Evolutionary conservation across 441 rosid genomes (phyloP).

Genomic region (Bruguiera hainesii): DNA sequence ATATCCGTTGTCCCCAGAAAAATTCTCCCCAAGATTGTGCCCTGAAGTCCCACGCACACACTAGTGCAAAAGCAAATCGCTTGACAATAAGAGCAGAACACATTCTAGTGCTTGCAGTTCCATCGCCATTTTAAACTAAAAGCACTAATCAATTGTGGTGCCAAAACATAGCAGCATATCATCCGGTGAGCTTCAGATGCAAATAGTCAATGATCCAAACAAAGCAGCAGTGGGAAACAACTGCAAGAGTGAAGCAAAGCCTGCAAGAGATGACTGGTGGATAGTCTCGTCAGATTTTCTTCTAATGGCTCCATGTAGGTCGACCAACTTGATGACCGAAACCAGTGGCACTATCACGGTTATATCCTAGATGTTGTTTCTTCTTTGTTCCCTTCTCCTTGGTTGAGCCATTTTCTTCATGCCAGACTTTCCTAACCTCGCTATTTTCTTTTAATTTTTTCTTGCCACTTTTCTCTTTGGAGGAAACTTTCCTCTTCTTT

Average conservation of each 20-base stretch:
- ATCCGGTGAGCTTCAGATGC: not conserved
- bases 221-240: not conserved
- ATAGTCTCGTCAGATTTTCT: not conserved
- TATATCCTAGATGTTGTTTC: slow-evolving; percentile 28
- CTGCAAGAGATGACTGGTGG: not conserved
- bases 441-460: slow-evolving; percentile 38
- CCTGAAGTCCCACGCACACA: too few species aligned
- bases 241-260: not conserved
- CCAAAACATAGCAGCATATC: not conserved
- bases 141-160: not conserved
- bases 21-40: too few species aligned
- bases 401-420: slow-evolving; percentile 30
- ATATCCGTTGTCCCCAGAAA: too few species aligned
- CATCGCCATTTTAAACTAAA: not conserved
- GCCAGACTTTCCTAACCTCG: not conserved
- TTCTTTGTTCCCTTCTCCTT: slow-evolving; percentile 33
- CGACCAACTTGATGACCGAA: slow-evolving; percentile 13
- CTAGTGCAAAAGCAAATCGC: too few species aligned
- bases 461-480: slow-evolving; percentile 38
- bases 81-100: too few species aligned
- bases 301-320: slow-evolving; percentile 12
- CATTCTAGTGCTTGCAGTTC: too few species aligned
- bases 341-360: slow-evolving; percentile 20
- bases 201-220: not conserved
- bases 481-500: slow-evolving; percentile 48